These are phyloP conservation scores for Amanita pallidorosea DNA, from an alignment of 768 basidiomycete species.

Conservation along the genomic window DNA sequence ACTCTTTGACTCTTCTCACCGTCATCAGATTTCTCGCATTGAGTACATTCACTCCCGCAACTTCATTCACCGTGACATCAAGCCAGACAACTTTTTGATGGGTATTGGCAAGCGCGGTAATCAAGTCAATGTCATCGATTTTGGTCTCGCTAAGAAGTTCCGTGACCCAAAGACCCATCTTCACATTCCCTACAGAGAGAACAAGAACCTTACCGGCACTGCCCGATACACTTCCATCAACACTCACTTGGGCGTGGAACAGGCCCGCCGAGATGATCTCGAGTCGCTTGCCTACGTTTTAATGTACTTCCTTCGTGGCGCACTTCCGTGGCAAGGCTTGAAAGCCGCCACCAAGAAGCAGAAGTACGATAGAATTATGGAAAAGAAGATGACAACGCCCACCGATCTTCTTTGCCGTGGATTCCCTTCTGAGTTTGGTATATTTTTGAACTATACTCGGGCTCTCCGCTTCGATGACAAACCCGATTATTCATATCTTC, in stretches of 20 bases:
- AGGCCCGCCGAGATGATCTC: slow-evolving; percentile 94
- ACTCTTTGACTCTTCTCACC: slow-evolving; percentile 14
- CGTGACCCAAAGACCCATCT: slow-evolving; percentile 99
- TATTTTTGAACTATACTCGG: slow-evolving; percentile 98
- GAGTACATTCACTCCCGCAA: slow-evolving; percentile 99
- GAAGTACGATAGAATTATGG: slow-evolving; percentile 99
- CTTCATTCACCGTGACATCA: slow-evolving; percentile 97
- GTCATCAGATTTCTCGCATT: slow-evolving; percentile 82
- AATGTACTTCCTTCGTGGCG: slow-evolving; percentile 99
- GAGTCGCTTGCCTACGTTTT: slow-evolving; percentile 98
- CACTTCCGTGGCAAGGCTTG: slow-evolving; percentile 97
- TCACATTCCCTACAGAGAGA: slow-evolving; percentile 99
- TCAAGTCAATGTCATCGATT: slow-evolving; percentile 98
- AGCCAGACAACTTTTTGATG: slow-evolving; percentile 99
- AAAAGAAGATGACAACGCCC: slow-evolving; percentile 99
- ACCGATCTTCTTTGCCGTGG: slow-evolving; percentile 95
- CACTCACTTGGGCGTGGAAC: slow-evolving; percentile 96
- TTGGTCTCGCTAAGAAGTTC: slow-evolving; percentile 99
- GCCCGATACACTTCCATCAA: slow-evolving; percentile 99
- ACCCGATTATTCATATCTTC: slow-evolving; percentile 98
- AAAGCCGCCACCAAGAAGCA: slow-evolving; percentile 99
- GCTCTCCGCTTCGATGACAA: slow-evolving; percentile 99
- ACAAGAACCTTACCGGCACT: slow-evolving; percentile 99
- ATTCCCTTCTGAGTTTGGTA: slow-evolving; percentile 99
- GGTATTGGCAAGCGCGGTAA: slow-evolving; percentile 99